A percentile compares a stretch with the other conserved stretches of the same genome.
Conservation (phyloP, 2,329 filamentous ascomycete species). For the Bipolaris victoriae region DNA sequence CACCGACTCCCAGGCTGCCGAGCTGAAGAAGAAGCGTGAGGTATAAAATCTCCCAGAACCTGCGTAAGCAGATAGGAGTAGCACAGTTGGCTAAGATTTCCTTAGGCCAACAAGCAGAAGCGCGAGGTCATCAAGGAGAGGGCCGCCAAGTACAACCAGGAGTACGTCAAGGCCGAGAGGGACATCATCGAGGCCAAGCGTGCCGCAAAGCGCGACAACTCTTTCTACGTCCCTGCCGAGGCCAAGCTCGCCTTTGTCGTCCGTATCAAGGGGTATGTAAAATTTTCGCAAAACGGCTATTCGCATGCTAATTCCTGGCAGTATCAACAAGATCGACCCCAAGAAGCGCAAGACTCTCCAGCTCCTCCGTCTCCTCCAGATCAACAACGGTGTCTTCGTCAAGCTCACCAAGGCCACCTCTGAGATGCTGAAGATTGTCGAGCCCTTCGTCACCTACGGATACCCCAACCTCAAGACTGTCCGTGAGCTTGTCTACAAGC, state of each 20-base stretch:
- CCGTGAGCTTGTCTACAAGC: constrained; percentile 98
- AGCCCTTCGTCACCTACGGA: constrained; percentile 99
- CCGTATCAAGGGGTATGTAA: constrained; percentile 91
- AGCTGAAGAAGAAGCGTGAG: constrained; percentile 89
- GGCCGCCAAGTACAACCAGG: constrained; percentile 98
- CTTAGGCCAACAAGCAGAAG: constrained; percentile 98
- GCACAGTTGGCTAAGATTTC: constrained; percentile 50
- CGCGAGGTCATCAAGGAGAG: constrained; percentile 99
- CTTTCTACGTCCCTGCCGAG: constrained; percentile 94
- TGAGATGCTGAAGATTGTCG: constrained; percentile 96
- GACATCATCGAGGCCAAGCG: constrained; percentile 96
- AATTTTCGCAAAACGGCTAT: neutral
- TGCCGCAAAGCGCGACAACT: constrained; percentile 87
- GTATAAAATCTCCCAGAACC: constrained; percentile 64
- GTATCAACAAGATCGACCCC: constrained; percentile 99
- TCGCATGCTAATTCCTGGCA: constrained; percentile 40
- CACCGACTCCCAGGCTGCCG: constrained; percentile 81
- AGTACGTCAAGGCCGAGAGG: constrained; percentile 95
- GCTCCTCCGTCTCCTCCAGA: constrained; percentile 99
- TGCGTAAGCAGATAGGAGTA: constrained; percentile 46
- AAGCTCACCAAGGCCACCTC: constrained; percentile 95
- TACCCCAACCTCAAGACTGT: constrained; percentile 99
- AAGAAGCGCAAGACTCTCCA: constrained; percentile 99
- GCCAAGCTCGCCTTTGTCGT: constrained; percentile 97
- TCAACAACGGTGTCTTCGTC: constrained; percentile 99